phyloP scores from a whole-genome alignment of 2,329 filamentous ascomycete species.

The Didymella segeticola region DNA sequence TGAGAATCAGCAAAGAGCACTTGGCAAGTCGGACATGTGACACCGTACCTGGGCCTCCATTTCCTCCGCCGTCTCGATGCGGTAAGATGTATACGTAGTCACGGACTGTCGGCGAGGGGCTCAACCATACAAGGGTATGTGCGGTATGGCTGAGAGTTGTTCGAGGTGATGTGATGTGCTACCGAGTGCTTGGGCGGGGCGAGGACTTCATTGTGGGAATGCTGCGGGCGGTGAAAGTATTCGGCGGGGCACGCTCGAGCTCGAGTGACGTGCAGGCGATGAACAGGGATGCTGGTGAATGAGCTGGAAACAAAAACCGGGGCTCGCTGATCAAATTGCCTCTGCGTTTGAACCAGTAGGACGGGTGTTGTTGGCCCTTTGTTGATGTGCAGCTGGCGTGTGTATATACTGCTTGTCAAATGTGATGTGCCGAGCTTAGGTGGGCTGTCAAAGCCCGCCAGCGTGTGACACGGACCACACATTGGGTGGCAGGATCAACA shows the following conservation, averaged over 20 bases:
- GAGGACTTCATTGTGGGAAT: slow-evolving; percentile 43
- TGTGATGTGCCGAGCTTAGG: slow-evolving; percentile 12
- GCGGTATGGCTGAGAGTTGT: slow-evolving; percentile 25
- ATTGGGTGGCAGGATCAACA: background rate
- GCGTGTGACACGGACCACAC: slow-evolving; percentile 22
- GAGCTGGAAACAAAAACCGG: slow-evolving; percentile 10
- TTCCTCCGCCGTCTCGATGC: slow-evolving; percentile 41
- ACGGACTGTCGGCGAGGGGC: slow-evolving; percentile 22
- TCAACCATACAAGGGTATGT: slow-evolving; percentile 27
- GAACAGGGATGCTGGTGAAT: slow-evolving; percentile 20
- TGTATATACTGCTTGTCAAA: slow-evolving; percentile 12
- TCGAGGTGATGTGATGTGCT: slow-evolving; percentile 34
- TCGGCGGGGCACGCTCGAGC: slow-evolving; percentile 39
- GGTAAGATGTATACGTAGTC: slow-evolving; percentile 24
- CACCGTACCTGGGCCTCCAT: slow-evolving; percentile 49
- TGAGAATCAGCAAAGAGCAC: background rate
- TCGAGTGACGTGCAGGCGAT: slow-evolving; percentile 31
- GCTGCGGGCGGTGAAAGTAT: slow-evolving; percentile 46
- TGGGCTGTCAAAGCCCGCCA: slow-evolving; percentile 10
- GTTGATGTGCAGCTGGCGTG: slow-evolving; percentile 8
- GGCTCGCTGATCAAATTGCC: slow-evolving; percentile 1
- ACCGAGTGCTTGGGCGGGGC: slow-evolving; percentile 43
- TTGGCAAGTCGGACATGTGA: background rate
- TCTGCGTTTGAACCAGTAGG: background rate
- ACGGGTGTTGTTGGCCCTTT: slow-evolving; percentile 7